phyloP scores from a whole-genome alignment of 2,329 filamentous ascomycete species.

The Fusarium xylarioides region DNA sequence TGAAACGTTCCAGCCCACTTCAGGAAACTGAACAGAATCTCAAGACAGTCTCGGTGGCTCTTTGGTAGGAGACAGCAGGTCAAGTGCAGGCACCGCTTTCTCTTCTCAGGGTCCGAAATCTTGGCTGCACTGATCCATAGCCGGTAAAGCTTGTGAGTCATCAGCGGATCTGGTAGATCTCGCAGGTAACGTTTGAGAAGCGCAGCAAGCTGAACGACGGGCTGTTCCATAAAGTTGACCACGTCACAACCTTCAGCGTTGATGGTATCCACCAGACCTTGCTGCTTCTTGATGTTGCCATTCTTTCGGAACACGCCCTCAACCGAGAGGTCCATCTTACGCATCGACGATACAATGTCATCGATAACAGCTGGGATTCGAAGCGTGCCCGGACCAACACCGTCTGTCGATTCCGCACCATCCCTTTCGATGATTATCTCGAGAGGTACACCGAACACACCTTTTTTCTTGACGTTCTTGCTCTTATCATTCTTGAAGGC shows the following conservation, averaged over 20 bases:
- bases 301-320: slow-evolving; percentile 99
- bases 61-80: slow-evolving; percentile 94
- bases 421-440: slow-evolving; percentile 92
- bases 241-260: slow-evolving; percentile 86
- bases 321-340: slow-evolving; percentile 98
- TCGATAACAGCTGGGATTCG: slow-evolving; percentile 95
- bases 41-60: slow-evolving; percentile 89
- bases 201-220: slow-evolving; percentile 91
- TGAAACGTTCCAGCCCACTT: slow-evolving; percentile 99
- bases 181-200: slow-evolving; percentile 94
- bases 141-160: slow-evolving; percentile 93
- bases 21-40: slow-evolving; percentile 94
- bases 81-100: slow-evolving; percentile 86
- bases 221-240: slow-evolving; percentile 87
- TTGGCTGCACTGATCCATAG: slow-evolving; percentile 92
- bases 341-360: slow-evolving; percentile 92
- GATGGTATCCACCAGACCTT: slow-evolving; percentile 85
- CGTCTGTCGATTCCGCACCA: slow-evolving; percentile 96
- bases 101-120: slow-evolving; percentile 81
- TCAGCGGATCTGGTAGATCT: slow-evolving; percentile 90
- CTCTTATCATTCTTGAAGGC: slow-evolving; percentile 88
- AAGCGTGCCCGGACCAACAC: slow-evolving; percentile 89
- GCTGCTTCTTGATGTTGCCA: slow-evolving; percentile 94
- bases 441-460: slow-evolving; percentile 88
- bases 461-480: slow-evolving; percentile 87